Evolutionary conservation across 257 asterid genomes (phyloP).

Genomic region (Solanum piurae): DNA sequence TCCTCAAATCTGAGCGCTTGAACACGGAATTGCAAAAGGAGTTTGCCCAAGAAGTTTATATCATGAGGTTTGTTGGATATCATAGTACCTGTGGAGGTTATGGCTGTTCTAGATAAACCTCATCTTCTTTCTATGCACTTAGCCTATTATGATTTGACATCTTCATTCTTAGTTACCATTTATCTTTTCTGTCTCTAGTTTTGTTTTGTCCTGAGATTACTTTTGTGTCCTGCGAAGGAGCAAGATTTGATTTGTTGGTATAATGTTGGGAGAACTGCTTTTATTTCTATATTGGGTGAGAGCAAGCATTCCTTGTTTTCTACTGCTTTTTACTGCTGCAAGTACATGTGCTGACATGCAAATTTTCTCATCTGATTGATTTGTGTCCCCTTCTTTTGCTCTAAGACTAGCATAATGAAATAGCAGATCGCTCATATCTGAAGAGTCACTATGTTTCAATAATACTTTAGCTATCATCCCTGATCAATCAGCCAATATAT

Average conservation of each 20-base stretch:
- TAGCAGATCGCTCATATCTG: background rate
- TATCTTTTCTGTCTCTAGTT: background rate
- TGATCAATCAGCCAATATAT: background rate
- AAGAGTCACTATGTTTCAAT: background rate
- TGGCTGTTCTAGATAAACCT: background rate
- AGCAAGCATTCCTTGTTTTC: background rate
- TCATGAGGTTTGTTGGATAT: slow-evolving; percentile 65
- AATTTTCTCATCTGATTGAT: background rate
- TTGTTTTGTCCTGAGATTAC: background rate
- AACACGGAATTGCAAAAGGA: slow-evolving; percentile 80
- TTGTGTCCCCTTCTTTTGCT: background rate
- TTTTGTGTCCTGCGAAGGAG: background rate
- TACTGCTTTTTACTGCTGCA: background rate
- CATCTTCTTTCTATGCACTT: background rate
- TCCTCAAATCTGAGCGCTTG: slow-evolving; percentile 85
- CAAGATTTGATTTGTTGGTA: background rate
- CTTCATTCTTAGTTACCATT: background rate
- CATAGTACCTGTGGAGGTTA: background rate
- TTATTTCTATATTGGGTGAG: background rate
- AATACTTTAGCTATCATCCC: background rate
- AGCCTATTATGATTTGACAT: background rate
- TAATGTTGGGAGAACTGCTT: background rate
- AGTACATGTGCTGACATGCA: background rate
- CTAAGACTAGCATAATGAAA: background rate
- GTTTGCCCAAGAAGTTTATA: slow-evolving; percentile 94